Percentiles rank a stretch among this genome's conserved stretches.
Conservation (phyloP, 2,329 filamentous ascomycete species). For the Ilyonectria destructans region DNA sequence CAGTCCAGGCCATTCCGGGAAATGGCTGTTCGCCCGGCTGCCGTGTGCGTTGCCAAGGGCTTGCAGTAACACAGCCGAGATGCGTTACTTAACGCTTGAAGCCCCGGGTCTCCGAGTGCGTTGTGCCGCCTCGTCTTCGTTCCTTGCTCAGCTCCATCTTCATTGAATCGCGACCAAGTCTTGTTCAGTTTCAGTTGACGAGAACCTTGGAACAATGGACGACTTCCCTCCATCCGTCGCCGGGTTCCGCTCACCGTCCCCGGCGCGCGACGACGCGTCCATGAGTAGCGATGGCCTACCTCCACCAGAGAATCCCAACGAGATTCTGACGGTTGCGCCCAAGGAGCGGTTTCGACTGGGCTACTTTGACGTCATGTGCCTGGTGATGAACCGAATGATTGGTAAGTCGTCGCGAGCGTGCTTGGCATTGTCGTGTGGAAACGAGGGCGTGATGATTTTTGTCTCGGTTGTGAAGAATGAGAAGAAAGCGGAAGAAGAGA, state of each 20-base stretch:
- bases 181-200: constrained; percentile 7
- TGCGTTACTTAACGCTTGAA: constrained; percentile 46
- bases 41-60: constrained; percentile 34
- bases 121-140: constrained; percentile 16
- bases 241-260: constrained; percentile 21
- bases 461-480: background rate
- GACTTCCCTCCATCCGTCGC: constrained; percentile 47
- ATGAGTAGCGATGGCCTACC: constrained; percentile 27
- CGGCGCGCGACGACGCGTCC: constrained; percentile 17
- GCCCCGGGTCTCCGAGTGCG: constrained; percentile 31
- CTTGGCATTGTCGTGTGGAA: background rate
- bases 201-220: constrained; percentile 43
- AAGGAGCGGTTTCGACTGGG: constrained; percentile 55
- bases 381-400: constrained; percentile 58
- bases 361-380: constrained; percentile 56
- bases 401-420: constrained; percentile 49
- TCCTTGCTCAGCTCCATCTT: constrained; percentile 12
- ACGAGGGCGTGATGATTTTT: background rate
- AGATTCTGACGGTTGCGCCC: constrained; percentile 54
- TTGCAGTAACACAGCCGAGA: constrained; percentile 25
- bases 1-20: constrained; percentile 19
- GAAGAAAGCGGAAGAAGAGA: background rate
- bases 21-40: constrained; percentile 42
- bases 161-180: constrained; percentile 15
- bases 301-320: constrained; percentile 42